phyloP scores from a whole-genome alignment of 768 basidiomycete species.

The Mycena epipterygia region DNA sequence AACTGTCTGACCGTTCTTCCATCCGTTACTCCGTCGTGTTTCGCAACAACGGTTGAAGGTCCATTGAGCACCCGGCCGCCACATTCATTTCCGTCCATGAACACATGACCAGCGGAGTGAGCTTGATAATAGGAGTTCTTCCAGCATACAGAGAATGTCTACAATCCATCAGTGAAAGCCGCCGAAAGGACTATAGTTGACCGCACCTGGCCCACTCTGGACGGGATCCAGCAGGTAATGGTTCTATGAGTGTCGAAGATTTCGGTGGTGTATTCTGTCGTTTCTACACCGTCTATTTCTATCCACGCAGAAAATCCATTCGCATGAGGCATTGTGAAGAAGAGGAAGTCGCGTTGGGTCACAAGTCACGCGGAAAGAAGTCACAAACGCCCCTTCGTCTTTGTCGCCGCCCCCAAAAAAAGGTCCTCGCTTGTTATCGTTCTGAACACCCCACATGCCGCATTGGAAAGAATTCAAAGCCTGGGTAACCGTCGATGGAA shows the following conservation, averaged over 20 bases:
- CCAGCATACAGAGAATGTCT: constrained; percentile 28
- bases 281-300: not conserved
- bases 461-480: constrained; percentile 22
- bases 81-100: constrained; percentile 27
- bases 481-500: constrained; percentile 33
- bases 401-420: too few species aligned
- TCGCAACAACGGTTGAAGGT: not conserved
- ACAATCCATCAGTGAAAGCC: not conserved
- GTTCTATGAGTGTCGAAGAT: not conserved
- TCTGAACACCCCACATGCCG: too few species aligned
- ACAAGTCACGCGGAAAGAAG: not conserved
- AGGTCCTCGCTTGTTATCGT: too few species aligned
- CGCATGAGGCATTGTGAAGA: constrained; percentile 1
- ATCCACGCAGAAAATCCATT: constrained; percentile 18
- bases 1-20: constrained; percentile 17
- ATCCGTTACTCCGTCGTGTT: constrained; percentile 15
- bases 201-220: constrained; percentile 24
- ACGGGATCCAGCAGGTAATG: constrained; percentile 30
- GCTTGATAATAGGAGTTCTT: not conserved
- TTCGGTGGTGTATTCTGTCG: constrained; percentile 1
- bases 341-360: not conserved
- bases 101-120: constrained; percentile 23
- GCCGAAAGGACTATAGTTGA: not conserved
- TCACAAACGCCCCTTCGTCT: too few species aligned
- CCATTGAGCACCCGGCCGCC: constrained; percentile 25